Evolutionary conservation across 768 basidiomycete genomes (phyloP).

Genomic region (Tricholoma furcatifolium): DNA sequence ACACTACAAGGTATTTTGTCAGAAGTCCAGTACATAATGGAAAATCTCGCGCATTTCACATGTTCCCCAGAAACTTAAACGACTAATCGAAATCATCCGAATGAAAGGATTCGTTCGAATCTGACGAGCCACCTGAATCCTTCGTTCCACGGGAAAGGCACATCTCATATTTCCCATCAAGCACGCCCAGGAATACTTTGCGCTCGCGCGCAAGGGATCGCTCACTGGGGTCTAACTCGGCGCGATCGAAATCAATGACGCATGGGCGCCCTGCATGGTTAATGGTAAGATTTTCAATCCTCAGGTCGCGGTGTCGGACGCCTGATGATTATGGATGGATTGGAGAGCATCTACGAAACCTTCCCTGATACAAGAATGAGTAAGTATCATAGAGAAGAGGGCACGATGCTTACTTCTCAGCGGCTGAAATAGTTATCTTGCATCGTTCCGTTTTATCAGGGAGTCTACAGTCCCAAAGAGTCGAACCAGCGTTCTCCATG

Average conservation of each 20-base stretch:
- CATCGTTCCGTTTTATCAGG: not conserved
- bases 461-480: not conserved
- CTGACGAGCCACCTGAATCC: no score
- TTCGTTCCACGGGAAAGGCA: no score
- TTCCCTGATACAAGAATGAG: not conserved
- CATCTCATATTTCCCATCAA: not conserved
- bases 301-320: constrained; percentile 16
- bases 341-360: not conserved
- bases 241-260: constrained; percentile 25
- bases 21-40: no score
- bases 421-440: not conserved
- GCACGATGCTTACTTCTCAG: not conserved
- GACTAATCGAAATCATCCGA: no score
- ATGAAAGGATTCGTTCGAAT: no score
- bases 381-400: not conserved
- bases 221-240: not conserved
- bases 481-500: constrained; percentile 7
- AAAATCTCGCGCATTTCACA: no score
- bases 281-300: constrained; percentile 20
- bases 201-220: not conserved
- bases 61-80: no score
- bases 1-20: no score
- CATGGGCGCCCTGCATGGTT: constrained; percentile 10
- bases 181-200: not conserved
- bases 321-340: not conserved